These are phyloP conservation scores for Macrocybe gigantea DNA, from an alignment of 768 basidiomycete genomes.

Conservation along the genomic window DNA sequence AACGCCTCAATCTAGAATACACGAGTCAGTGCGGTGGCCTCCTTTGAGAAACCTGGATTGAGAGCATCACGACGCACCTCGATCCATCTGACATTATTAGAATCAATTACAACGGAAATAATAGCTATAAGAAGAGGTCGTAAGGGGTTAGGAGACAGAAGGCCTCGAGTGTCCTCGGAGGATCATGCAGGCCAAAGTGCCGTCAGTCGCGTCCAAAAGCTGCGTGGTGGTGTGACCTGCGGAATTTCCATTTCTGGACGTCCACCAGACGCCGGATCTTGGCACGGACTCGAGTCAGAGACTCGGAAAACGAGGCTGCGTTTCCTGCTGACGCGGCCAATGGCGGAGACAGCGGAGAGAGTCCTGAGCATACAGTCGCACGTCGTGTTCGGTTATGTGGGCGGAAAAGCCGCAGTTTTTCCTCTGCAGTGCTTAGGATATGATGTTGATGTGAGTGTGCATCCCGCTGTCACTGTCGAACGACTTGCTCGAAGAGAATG, in stretches of 20 bases:
- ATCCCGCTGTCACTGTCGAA: neutral
- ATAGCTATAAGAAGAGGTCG: neutral
- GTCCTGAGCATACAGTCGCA: conserved; percentile 92
- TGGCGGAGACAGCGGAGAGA: conserved; percentile 31
- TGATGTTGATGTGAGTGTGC: conserved; percentile 80
- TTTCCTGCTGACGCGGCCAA: neutral
- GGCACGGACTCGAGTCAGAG: neutral
- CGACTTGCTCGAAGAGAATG: conserved; percentile 9
- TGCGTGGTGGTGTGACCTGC: conserved; percentile 8
- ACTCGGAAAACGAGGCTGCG: neutral
- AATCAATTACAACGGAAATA: neutral
- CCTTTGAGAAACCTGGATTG: neutral
- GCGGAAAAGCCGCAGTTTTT: conserved; percentile 75
- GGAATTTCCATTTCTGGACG: conserved; percentile 4
- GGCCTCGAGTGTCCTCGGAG: conserved; percentile 4
- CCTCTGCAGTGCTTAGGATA: conserved; percentile 84
- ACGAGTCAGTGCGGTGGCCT: neutral
- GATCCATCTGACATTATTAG: conserved; percentile 52
- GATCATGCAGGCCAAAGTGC: neutral
- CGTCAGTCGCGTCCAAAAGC: conserved; percentile 3
- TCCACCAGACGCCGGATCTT: neutral
- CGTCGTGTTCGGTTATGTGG: conserved; percentile 91
- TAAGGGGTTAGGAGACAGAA: conserved; percentile 4
- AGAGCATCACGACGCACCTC: conserved; percentile 30
- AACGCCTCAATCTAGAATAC: conserved; percentile 63